These are phyloP conservation scores for Danielia oregonensis DNA, from an alignment of 805 yeast genomes.

Conservation along the genomic window DNA sequence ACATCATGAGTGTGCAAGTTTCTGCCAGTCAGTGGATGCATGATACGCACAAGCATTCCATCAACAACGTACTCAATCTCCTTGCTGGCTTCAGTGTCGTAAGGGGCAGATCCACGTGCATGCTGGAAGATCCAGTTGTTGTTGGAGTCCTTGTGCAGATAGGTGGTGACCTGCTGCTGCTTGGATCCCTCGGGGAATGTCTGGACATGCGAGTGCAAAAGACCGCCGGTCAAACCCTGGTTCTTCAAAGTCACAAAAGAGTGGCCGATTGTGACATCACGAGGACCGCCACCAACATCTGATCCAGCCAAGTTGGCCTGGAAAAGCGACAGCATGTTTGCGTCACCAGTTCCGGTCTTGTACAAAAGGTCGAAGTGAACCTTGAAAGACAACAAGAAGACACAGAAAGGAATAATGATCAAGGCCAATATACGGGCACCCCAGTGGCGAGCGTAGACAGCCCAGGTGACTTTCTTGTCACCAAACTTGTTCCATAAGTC, in stretches of 20 bases:
- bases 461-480: conserved; percentile 52
- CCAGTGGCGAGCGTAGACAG: conserved; percentile 60
- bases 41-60: conserved; percentile 59
- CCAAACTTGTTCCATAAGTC: conserved; percentile 87
- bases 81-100: conserved; percentile 28
- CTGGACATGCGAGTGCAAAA: conserved; percentile 46
- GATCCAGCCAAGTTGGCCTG: conserved; percentile 74
- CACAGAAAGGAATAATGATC: conserved; percentile 57
- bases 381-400: conserved; percentile 66
- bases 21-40: conserved; percentile 58
- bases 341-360: conserved; percentile 79
- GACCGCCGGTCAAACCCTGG: conserved; percentile 43
- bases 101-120: conserved; percentile 34
- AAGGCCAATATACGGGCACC: conserved; percentile 59
- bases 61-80: conserved; percentile 43
- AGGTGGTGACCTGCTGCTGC: conserved; percentile 47
- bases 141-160: conserved; percentile 44
- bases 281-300: conserved; percentile 62
- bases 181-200: conserved; percentile 45
- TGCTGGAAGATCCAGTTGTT: conserved; percentile 48
- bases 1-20: conserved; percentile 73
- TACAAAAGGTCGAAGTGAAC: conserved; percentile 70
- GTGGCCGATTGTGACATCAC: conserved; percentile 60
- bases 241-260: conserved; percentile 38
- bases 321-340: conserved; percentile 74